phyloP scores from a whole-genome alignment of 2,329 filamentous ascomycete species.

The Ceratocystiopsis minuta region DNA sequence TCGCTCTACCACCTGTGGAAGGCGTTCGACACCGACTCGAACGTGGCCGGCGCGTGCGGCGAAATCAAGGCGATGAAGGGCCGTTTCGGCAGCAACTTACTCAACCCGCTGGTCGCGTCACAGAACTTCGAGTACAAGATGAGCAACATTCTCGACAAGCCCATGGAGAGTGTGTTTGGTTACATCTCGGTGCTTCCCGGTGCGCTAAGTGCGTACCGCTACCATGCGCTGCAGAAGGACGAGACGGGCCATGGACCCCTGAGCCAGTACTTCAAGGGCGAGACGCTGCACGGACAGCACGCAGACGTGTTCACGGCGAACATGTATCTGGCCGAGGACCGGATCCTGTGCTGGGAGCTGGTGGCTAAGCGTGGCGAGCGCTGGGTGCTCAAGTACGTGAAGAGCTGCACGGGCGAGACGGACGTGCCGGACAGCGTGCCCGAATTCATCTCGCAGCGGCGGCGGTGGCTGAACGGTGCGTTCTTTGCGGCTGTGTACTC shows the following conservation, averaged over 20 bases:
- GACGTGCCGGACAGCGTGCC: conserved; percentile 94
- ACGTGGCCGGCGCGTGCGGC: conserved; percentile 88
- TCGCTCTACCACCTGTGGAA: conserved; percentile 99
- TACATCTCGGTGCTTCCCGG: conserved; percentile 95
- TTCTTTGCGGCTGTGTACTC: conserved; percentile 99
- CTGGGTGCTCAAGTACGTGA: conserved; percentile 97
- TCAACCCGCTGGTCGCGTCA: conserved; percentile 86
- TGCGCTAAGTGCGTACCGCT: conserved; percentile 96
- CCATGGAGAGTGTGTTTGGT: conserved; percentile 88
- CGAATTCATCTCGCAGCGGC: conserved; percentile 90
- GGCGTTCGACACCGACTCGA: conserved; percentile 93
- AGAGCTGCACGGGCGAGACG: conserved; percentile 89
- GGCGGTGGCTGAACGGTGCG: conserved; percentile 93
- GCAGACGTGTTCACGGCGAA: conserved; percentile 97
- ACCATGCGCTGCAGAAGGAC: conserved; percentile 87
- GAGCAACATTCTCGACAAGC: conserved; percentile 98
- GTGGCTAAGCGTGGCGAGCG: conserved; percentile 87
- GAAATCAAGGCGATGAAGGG: conserved; percentile 98
- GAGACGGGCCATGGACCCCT: conserved; percentile 83
- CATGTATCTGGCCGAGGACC: conserved; percentile 97
- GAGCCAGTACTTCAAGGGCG: conserved; percentile 92
- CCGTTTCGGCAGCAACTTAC: conserved; percentile 62
- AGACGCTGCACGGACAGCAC: conserved; percentile 84
- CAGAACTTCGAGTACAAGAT: conserved; percentile 99
- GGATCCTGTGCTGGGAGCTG: conserved; percentile 95